Percentiles rank a stretch among this genome's conserved stretches.
Conservation (phyloP, 768 basidiomycete genomes). For the Postia placenta region DNA sequence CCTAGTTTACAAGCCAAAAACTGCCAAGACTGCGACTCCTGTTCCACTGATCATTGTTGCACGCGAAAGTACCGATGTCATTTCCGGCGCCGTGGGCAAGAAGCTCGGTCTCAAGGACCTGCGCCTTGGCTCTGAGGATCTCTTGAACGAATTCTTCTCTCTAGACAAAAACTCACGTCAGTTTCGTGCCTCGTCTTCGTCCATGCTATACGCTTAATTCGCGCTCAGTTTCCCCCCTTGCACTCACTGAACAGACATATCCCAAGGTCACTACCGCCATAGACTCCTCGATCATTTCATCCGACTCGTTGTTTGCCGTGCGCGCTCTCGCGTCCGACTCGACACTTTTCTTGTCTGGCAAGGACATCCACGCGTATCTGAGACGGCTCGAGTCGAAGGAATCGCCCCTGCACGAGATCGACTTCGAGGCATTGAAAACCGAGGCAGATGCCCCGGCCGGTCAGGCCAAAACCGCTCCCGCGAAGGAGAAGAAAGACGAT, state of each 20-base stretch:
- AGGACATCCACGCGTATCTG: slow-evolving; percentile 69
- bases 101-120: slow-evolving; percentile 83
- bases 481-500: slow-evolving; percentile 58
- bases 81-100: slow-evolving; percentile 71
- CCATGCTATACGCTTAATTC: slow-evolving; percentile 7
- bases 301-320: slow-evolving; percentile 63
- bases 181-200: slow-evolving; percentile 24
- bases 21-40: slow-evolving; percentile 81
- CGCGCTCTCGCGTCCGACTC: slow-evolving; percentile 65
- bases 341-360: slow-evolving; percentile 76
- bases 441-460: slow-evolving; percentile 30
- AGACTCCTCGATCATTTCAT: slow-evolving; percentile 71
- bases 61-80: slow-evolving; percentile 78
- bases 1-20: slow-evolving; percentile 94
- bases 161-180: slow-evolving; percentile 82
- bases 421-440: slow-evolving; percentile 57
- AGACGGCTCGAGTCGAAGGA: slow-evolving; percentile 62
- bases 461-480: slow-evolving; percentile 30
- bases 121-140: slow-evolving; percentile 78
- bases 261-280: slow-evolving; percentile 69
- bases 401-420: slow-evolving; percentile 62
- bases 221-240: slow-evolving; percentile 70
- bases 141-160: slow-evolving; percentile 78
- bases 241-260: slow-evolving; percentile 59
- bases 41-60: slow-evolving; percentile 87